Conservation (phyloP, 2,329 filamentous ascomycete species). For the Pseudocercospora crystallina region DNA sequence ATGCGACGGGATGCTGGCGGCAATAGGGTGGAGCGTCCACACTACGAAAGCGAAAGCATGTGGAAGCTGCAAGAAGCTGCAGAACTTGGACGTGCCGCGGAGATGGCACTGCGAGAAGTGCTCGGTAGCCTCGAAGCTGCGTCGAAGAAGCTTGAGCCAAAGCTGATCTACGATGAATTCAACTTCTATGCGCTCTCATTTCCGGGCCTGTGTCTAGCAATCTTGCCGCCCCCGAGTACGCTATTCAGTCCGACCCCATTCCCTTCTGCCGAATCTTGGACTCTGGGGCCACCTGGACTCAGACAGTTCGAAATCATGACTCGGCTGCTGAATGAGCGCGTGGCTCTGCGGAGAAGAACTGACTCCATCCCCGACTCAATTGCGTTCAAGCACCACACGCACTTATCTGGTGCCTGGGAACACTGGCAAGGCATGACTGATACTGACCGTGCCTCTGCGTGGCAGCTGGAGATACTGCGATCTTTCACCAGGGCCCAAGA, state of each 20-base stretch:
- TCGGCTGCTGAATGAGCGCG: slow-evolving; percentile 30
- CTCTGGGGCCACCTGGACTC: slow-evolving; percentile 70
- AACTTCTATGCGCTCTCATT: slow-evolving; percentile 84
- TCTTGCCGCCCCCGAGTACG: slow-evolving; percentile 76
- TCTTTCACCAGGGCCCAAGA: slow-evolving; percentile 45
- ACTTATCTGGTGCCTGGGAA: slow-evolving; percentile 73
- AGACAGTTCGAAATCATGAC: slow-evolving; percentile 71
- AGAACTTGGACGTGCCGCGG: slow-evolving; percentile 79
- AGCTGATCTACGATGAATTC: slow-evolving; percentile 65
- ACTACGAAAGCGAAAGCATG: slow-evolving; percentile 62
- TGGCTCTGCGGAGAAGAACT: slow-evolving; percentile 34
- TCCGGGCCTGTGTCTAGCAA: slow-evolving; percentile 77
- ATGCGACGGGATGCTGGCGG: slow-evolving; percentile 31
- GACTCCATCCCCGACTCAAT: slow-evolving; percentile 53
- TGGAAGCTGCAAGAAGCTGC: slow-evolving; percentile 56
- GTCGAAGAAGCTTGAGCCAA: slow-evolving; percentile 56
- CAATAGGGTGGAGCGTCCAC: slow-evolving; percentile 36
- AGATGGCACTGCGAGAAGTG: slow-evolving; percentile 81
- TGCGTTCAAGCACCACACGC: slow-evolving; percentile 68
- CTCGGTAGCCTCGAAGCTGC: slow-evolving; percentile 79
- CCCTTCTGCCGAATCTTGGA: slow-evolving; percentile 76
- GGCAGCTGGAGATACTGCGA: slow-evolving; percentile 49
- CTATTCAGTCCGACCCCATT: slow-evolving; percentile 80
- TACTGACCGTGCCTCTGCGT: slow-evolving; percentile 43
- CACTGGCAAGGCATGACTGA: slow-evolving; percentile 70